These are phyloP conservation scores for Didymella lethalis DNA, from an alignment of 2,329 filamentous ascomycete genomes.

Conservation along the genomic window DNA sequence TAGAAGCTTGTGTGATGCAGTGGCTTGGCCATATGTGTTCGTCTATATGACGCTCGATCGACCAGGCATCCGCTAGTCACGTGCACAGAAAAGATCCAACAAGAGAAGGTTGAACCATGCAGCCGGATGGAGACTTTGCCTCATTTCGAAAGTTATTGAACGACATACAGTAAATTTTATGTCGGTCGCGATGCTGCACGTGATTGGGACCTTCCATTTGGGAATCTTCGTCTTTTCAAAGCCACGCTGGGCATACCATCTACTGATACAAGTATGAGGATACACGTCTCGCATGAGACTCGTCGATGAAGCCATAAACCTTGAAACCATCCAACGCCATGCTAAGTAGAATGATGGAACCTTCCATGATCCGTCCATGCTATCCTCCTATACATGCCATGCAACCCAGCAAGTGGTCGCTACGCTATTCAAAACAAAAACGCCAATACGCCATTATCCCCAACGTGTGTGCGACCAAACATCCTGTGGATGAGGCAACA, in stretches of 20 bases:
- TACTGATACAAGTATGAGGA: constrained; percentile 20
- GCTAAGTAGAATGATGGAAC: constrained; percentile 22
- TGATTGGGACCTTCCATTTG: not conserved
- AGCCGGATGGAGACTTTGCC: too few species aligned
- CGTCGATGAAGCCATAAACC: not conserved
- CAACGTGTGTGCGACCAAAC: not conserved
- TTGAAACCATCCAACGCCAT: constrained; percentile 22
- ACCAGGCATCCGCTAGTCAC: not conserved
- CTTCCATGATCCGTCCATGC: constrained; percentile 19
- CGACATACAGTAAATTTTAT: too few species aligned
- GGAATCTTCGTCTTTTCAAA: not conserved
- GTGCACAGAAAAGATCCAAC: not conserved
- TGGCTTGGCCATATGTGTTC: not conserved
- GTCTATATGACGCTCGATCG: not conserved
- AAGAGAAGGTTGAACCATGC: not conserved
- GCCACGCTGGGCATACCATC: not conserved
- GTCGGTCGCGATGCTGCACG: not conserved
- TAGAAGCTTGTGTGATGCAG: not conserved
- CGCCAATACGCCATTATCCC: constrained; percentile 6
- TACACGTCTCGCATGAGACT: constrained; percentile 8
- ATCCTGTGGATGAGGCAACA: not conserved
- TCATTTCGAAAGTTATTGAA: too few species aligned
- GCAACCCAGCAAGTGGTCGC: constrained; percentile 4
- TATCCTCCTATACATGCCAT: constrained; percentile 17
- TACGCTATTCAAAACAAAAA: constrained; percentile 8